A percentile compares a stretch with the other conserved stretches of the same genome.
These are phyloP conservation scores for Mucor racemosus DNA, from an alignment of 371 early-diverging fungal species.

Conservation along the genomic window DNA sequence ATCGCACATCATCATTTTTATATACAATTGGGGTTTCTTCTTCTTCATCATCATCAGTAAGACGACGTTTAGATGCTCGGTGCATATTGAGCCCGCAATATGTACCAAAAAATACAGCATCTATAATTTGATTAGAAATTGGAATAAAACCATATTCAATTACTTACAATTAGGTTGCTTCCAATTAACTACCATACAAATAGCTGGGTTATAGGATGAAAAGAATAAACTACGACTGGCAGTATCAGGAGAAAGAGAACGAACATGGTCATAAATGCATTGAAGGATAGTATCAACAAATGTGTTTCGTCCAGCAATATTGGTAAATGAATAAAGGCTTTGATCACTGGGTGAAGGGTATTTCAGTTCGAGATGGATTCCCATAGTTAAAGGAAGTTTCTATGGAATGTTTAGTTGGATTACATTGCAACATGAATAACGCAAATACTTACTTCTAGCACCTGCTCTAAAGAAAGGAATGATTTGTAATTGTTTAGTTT, in stretches of 20 bases:
- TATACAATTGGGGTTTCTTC: constrained; percentile 23
- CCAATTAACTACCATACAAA: constrained; percentile 94
- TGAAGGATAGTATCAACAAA: constrained; percentile 86
- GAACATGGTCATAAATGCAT: constrained; percentile 73
- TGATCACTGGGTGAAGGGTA: constrained; percentile 76
- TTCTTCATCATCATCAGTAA: neutral
- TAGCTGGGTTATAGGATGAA: constrained; percentile 86
- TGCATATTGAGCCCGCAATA: constrained; percentile 72
- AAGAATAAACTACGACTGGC: constrained; percentile 65
- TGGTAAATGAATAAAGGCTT: constrained; percentile 53
- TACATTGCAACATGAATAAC: neutral
- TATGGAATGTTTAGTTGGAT: constrained; percentile 26
- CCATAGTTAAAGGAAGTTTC: constrained; percentile 74
- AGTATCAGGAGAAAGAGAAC: constrained; percentile 41
- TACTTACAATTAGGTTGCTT: constrained; percentile 94
- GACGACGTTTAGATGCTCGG: constrained; percentile 50
- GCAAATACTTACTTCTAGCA: constrained; percentile 63
- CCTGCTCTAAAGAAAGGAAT: constrained; percentile 78
- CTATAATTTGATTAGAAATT: constrained; percentile 27
- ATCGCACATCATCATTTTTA: constrained; percentile 43
- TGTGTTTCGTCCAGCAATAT: constrained; percentile 72
- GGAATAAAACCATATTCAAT: neutral
- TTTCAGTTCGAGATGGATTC: constrained; percentile 84
- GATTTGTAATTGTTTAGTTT: constrained; percentile 44
- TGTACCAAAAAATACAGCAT: constrained; percentile 88